Evolutionary conservation across 2,329 filamentous ascomycete species (phyloP), one percentile per base, ranked within the genome.

Genomic region (Hirsutella rhossiliensis): DNA sequence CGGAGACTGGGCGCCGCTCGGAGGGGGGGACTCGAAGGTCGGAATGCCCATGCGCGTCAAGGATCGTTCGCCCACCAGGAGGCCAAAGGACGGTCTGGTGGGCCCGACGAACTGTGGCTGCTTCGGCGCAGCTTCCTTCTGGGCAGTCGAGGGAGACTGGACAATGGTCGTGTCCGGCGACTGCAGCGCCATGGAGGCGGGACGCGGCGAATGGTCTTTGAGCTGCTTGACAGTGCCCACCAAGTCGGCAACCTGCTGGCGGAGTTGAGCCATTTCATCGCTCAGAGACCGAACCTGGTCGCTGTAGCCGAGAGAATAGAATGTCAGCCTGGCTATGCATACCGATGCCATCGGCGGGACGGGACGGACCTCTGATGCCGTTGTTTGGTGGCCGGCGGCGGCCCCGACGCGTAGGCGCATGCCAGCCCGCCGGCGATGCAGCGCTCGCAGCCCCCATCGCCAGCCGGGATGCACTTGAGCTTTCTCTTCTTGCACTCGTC

Each of bases 401-500:
- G 49, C 29, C 45, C 49, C 37, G 50, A 48, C 28, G 46, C 52
- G 38, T 57, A 58, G 7, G 54, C 49, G 34, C 60, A 63, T 1
- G 42, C 43, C 13, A 56, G 43, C 1, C 57, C 56, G 38, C 53
- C 51, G 8, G 49, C 43, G 13, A 54, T 48, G 27, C 62, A 64
- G 40, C 61, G 47, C 46, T 61, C 54, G 37, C 62, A 64, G 18
- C 43, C 48, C 1, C 45, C 46, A 23, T 57, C 50, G 5, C 52
- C 50, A 0, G 47, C 46, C 2, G 56, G 56, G 32, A 62, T 52
- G 48, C 65, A 67, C 45, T 67, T 67, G 43, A 67, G 60, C 45
- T 67, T 67, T 27, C 62, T 50, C 34, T 61, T 63, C 45, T 66
- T 66, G 48, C 64, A 67, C 19, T 66, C 62, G 41, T 66, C 58